These are phyloP conservation scores for Blastobotrys aristatus DNA, from an alignment of 1,139 yeast genomes.

Conservation along the genomic window DNA sequence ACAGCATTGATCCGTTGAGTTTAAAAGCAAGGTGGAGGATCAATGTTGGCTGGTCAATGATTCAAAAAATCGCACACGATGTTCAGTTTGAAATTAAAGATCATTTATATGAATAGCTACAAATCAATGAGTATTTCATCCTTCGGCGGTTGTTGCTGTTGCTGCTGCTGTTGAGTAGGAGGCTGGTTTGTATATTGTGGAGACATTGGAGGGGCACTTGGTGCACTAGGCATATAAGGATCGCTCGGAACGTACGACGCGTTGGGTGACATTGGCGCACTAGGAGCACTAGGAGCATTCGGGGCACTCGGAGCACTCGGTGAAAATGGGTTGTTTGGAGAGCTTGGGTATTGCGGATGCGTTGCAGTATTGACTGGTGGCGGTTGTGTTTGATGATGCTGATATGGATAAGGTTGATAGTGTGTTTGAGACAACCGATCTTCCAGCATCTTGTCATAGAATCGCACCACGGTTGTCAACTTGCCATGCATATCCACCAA, in stretches of 20 bases:
- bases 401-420: conserved; percentile 37
- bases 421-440: conserved; percentile 52
- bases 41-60: conserved; percentile 51
- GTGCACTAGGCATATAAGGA: conserved; percentile 11
- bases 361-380: conserved; percentile 6
- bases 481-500: conserved; percentile 78
- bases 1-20: conserved; percentile 50
- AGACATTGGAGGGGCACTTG: not conserved
- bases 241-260: not conserved
- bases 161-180: conserved; percentile 3
- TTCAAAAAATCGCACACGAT: conserved; percentile 48
- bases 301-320: conserved; percentile 1
- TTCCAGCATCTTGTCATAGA: conserved; percentile 77
- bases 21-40: conserved; percentile 63
- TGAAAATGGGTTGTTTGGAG: too few relatives aligned
- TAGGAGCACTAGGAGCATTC: conserved; percentile 1
- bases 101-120: conserved; percentile 39
- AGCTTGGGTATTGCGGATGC: conserved; percentile 1
- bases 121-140: conserved; percentile 31
- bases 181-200: conserved; percentile 1
- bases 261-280: not conserved
- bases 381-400: conserved; percentile 17
- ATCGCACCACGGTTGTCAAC: conserved; percentile 67
- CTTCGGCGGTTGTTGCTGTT: conserved; percentile 17
- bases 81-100: conserved; percentile 51